Percentiles rank a stretch among this genome's conserved stretches.
These are phyloP conservation scores for Magnusiomyces suaveolens DNA, from an alignment of 1,139 yeast species.

Conservation along the genomic window DNA sequence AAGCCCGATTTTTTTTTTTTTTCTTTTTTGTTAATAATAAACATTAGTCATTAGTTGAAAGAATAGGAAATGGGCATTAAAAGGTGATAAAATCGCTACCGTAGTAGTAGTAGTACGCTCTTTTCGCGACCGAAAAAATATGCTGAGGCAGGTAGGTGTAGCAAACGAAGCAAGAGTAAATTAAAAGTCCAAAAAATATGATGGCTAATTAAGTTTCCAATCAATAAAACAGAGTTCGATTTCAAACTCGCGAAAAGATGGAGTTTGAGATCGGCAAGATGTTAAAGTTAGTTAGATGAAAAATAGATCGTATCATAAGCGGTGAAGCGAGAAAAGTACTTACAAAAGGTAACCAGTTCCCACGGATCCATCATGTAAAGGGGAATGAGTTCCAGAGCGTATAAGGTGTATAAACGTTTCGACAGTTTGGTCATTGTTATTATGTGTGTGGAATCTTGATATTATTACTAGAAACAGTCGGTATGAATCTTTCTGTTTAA, in stretches of 20 bases:
- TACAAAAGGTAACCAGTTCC: constrained; percentile 21
- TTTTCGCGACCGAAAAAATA: constrained; percentile 17
- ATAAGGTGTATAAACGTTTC: constrained; percentile 9
- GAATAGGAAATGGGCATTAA: too few relatives aligned
- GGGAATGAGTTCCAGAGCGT: constrained; percentile 22
- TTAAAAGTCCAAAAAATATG: constrained; percentile 13
- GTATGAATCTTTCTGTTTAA: too few relatives aligned
- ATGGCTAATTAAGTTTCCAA: constrained; percentile 12
- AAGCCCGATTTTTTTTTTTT: neutral
- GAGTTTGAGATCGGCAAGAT: neutral
- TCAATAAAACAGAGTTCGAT: constrained; percentile 7
- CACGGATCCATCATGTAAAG: constrained; percentile 22
- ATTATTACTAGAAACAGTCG: too few relatives aligned
- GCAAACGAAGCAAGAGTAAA: constrained; percentile 19
- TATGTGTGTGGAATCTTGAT: neutral
- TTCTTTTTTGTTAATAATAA: neutral
- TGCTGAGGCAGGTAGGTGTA: constrained; percentile 24
- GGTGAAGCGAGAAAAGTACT: constrained; percentile 12
- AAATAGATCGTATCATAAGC: neutral
- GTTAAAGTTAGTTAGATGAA: neutral
- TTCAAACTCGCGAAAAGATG: constrained; percentile 5
- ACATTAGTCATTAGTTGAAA: neutral
- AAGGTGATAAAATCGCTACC: constrained; percentile 14
- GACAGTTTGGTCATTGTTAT: neutral
- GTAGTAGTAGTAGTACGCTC: constrained; percentile 24